Percentiles rank a stretch among this genome's conserved stretches.
These are phyloP conservation scores for Aspergillus sp. DNA, from an alignment of 2,329 filamentous ascomycete genomes.

Conservation along the genomic window DNA sequence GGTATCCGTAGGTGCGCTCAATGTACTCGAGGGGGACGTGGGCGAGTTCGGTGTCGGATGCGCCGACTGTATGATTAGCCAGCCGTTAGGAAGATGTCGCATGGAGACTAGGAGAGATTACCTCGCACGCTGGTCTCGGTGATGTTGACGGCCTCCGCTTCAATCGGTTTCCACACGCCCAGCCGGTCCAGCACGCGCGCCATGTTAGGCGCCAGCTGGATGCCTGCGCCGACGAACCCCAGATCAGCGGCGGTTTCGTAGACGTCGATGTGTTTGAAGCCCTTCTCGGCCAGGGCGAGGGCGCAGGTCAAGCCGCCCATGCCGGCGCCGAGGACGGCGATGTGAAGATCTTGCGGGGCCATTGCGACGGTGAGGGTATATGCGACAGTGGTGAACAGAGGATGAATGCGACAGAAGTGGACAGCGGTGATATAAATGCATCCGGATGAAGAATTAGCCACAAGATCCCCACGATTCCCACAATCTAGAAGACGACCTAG, in stretches of 20 bases:
- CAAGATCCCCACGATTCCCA: neutral
- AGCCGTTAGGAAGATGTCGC: too few relatives aligned
- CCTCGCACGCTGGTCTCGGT: conserved; percentile 69
- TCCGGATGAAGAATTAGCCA: conserved; percentile 12
- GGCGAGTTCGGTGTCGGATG: conserved; percentile 65
- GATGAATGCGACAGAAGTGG: neutral
- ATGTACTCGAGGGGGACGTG: conserved; percentile 70
- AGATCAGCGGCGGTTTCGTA: conserved; percentile 71
- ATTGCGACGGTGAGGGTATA: conserved; percentile 20
- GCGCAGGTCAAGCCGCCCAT: conserved; percentile 76
- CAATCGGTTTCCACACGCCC: conserved; percentile 70
- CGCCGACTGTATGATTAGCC: conserved; percentile 52
- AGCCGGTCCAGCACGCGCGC: conserved; percentile 69
- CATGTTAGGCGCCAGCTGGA: conserved; percentile 82
- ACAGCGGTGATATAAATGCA: neutral
- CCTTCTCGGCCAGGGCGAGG: conserved; percentile 70
- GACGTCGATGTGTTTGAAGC: conserved; percentile 70
- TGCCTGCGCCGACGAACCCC: conserved; percentile 80
- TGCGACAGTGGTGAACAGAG: neutral
- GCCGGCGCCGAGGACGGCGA: conserved; percentile 53
- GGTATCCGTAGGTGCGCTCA: conserved; percentile 65
- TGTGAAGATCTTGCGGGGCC: conserved; percentile 34
- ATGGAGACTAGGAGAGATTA: conserved; percentile 24
- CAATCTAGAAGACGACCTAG: neutral
- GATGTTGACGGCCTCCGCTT: conserved; percentile 67